Percentiles rank a stretch among this genome's conserved stretches.
Evolutionary conservation across 176 grass and related monocot species (phyloP).

Genomic region (Eleusine indica): DNA sequence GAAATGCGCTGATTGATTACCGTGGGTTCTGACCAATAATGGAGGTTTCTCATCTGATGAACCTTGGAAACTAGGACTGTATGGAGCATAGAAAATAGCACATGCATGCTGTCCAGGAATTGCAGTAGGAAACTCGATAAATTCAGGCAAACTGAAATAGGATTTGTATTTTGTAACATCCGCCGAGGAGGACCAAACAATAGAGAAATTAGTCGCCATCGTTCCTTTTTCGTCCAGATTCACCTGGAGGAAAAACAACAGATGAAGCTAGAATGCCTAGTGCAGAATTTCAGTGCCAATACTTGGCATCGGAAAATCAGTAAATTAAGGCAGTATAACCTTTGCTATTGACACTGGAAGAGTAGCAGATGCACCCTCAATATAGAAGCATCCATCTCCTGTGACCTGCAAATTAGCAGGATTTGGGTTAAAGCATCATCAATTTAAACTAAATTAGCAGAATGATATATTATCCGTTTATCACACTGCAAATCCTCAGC

Average conservation of each 20-base stretch:
- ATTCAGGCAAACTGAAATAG: constrained; percentile 82
- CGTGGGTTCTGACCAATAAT: constrained; percentile 78
- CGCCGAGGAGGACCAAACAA: constrained; percentile 87
- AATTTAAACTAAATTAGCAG: constrained; percentile 1
- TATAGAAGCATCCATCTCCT: constrained; percentile 60
- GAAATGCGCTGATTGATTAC: constrained; percentile 37
- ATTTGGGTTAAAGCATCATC: constrained; percentile 20
- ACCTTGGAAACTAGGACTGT: constrained; percentile 63
- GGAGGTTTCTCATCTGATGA: constrained; percentile 79
- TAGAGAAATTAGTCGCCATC: constrained; percentile 57
- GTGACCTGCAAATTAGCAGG: constrained; percentile 52
- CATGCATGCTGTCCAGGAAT: constrained; percentile 69
- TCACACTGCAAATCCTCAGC: background rate
- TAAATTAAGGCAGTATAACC: constrained; percentile 46
- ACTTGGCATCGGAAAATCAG: background rate
- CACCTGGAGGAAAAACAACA: constrained; percentile 58
- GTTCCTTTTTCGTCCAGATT: constrained; percentile 58
- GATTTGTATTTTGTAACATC: constrained; percentile 57
- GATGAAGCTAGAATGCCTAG: constrained; percentile 1
- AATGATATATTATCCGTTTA: background rate
- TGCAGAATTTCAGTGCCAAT: background rate
- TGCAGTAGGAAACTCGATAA: constrained; percentile 77
- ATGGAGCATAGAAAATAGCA: constrained; percentile 88
- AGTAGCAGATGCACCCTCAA: constrained; percentile 82
- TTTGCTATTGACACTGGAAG: constrained; percentile 83